Percentiles rank a stretch among this genome's conserved stretches.
Conservation (phyloP, 257 asterid species). For the Ehretia macrophylla region DNA sequence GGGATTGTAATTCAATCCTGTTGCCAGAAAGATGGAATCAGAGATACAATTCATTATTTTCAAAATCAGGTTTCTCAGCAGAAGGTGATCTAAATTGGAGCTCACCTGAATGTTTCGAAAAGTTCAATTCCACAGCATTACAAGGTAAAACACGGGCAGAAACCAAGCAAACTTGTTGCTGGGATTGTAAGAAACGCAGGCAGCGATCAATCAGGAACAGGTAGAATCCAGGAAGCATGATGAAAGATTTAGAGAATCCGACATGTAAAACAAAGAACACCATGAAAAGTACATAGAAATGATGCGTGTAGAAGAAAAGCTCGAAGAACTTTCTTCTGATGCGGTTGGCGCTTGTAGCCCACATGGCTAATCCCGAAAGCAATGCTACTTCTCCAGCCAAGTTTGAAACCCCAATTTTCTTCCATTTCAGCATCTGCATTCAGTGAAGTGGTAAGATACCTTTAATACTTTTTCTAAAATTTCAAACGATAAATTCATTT, state of each 20-base stretch:
- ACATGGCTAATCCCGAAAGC: conserved; percentile 32
- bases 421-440: conserved; percentile 59
- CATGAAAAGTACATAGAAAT: conserved; percentile 39
- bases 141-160: conserved; percentile 50
- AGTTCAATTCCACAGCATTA: conserved; percentile 50
- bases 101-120: conserved; percentile 58
- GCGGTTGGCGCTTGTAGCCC: conserved; percentile 44
- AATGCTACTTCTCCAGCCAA: conserved; percentile 59
- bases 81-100: not conserved
- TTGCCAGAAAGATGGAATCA: not conserved
- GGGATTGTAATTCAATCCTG: conserved; percentile 27
- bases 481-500: not conserved
- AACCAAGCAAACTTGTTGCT: conserved; percentile 31
- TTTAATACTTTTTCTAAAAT: conserved; percentile 14
- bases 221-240: conserved; percentile 63
- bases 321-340: conserved; percentile 62
- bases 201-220: conserved; percentile 60
- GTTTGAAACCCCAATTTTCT: conserved; percentile 43
- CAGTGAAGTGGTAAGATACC: conserved; percentile 13
- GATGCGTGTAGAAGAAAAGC: conserved; percentile 54
- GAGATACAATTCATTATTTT: not conserved
- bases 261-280: conserved; percentile 63
- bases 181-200: conserved; percentile 54
- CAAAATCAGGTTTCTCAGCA: not conserved
- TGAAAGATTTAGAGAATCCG: conserved; percentile 52